Base-by-base conservation (phyloP, 345 rosid genomes). In the Bruguiera sexangula region DNA sequence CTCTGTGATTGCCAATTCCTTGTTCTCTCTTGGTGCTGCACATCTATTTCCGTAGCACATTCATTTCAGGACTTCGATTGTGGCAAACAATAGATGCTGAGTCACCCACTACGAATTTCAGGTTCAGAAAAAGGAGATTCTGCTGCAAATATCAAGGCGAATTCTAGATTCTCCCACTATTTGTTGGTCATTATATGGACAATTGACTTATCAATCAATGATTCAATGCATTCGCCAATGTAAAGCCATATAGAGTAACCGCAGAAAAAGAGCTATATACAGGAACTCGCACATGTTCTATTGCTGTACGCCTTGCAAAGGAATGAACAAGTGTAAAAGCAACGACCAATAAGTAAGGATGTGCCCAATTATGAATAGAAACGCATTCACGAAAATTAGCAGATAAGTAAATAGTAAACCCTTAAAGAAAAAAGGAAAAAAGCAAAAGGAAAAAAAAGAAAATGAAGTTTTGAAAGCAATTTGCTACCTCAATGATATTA, bases 131-230 rank as follows among this genome's bases (percentile, higher is more conserved):
- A 67, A 15, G 37, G 67, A 70, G 73, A 76, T 80, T 80, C 64
- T 62, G 65, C 31, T 69, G 65, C 77, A 56, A 69, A 80, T 74
- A 37, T 71, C 53, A 7, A 43, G 20, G 80, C 71, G 73, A 73
- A n/a, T 31, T 20, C 15, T 4, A 24, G 22, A 55, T 72, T 71
- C 71, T 32, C 71, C 73, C 78, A 67, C 55, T 65, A 76, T 68
- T 21, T 60, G 59, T 29, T 39, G 22, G 34, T 60, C 32, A 64
- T 58, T 34, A 55, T n/a, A 36, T 71, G 26, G 46, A 56, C 63
- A 65, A 10, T 55, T 55, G 24, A 55, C 53, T 37, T 18, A 50
- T 50, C 60, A 32, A 30, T 60, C 54, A 60, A 57, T 30, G 48
- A 27, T 15, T 56, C 5, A 21, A 53, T 24, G 31, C 1, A 27